Conservation (phyloP, 768 basidiomycete species). For the Tricholoma flavovirens region DNA sequence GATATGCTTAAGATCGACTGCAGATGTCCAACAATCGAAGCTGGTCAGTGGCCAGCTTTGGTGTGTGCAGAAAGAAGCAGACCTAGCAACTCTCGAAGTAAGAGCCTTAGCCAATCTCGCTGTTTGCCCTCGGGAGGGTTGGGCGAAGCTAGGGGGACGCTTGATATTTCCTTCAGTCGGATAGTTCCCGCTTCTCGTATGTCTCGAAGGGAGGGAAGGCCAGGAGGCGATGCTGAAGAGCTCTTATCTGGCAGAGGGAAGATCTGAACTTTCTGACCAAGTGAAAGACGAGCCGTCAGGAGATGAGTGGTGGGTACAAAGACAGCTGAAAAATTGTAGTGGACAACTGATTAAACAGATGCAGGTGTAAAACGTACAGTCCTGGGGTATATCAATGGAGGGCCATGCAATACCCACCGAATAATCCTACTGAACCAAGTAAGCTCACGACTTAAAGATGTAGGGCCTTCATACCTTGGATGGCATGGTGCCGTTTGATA, state of each 20-base stretch:
- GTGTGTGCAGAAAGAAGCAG: constrained; percentile 16
- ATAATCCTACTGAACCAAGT: constrained; percentile 40
- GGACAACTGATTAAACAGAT: constrained; percentile 10
- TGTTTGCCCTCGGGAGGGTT: constrained; percentile 28
- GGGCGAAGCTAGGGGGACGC: constrained; percentile 8
- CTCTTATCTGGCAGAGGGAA: constrained; percentile 39
- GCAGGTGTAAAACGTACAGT: constrained; percentile 40
- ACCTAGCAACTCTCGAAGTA: constrained; percentile 69
- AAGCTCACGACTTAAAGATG: constrained; percentile 7
- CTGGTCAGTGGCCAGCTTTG: constrained; percentile 1
- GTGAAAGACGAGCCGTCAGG: constrained; percentile 53
- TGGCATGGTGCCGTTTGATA: constrained; percentile 32
- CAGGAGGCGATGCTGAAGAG: constrained; percentile 31
- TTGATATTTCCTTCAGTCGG: constrained; percentile 43
- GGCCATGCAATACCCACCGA: constrained; percentile 75
- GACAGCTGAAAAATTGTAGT: constrained; percentile 37
- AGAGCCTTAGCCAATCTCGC: constrained; percentile 62
- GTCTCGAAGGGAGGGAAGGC: constrained; percentile 45
- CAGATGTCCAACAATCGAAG: constrained; percentile 9
- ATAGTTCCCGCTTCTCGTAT: constrained; percentile 48
- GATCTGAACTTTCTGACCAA: constrained; percentile 44
- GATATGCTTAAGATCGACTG: constrained; percentile 72
- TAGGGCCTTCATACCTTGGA: constrained; percentile 20
- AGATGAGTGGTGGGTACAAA: constrained; percentile 50
- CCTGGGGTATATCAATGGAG: constrained; percentile 52